Conservation (phyloP, 106 monocot species). For the Acorus calamus region DNA sequence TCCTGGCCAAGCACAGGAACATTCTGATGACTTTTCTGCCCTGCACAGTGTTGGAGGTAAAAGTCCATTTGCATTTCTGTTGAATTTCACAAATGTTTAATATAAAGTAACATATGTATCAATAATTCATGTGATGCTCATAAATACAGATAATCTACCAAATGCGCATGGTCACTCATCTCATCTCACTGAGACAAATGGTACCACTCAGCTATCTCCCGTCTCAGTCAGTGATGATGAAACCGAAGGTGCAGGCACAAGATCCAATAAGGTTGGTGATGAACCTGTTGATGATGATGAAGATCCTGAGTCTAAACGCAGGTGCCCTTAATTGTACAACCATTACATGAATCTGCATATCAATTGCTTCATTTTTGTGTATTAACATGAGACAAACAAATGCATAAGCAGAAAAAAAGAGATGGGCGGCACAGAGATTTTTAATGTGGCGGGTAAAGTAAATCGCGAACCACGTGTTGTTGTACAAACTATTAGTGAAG, state of each 20-base stretch:
- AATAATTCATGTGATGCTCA: neutral
- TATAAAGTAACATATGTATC: neutral
- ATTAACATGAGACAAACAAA: too few relatives aligned
- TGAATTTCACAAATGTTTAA: neutral
- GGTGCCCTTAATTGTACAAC: conserved; percentile 25
- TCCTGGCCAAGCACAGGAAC: conserved; percentile 46
- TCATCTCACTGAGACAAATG: conserved; percentile 26
- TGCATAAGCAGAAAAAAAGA: conserved; percentile 57
- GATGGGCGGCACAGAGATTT: conserved; percentile 22
- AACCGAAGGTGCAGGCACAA: conserved; percentile 32
- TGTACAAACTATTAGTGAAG: conserved; percentile 97
- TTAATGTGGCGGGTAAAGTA: conserved; percentile 40
- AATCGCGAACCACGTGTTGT: conserved; percentile 93
- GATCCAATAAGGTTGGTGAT: conserved; percentile 26
- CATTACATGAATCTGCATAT: neutral
- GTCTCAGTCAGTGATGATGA: conserved; percentile 58
- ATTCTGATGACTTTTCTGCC: conserved; percentile 27
- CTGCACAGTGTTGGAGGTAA: conserved; percentile 29
- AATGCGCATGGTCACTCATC: conserved; percentile 16
- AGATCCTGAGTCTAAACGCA: conserved; percentile 85
- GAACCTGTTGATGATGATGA: conserved; percentile 42
- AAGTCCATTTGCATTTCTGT: neutral
- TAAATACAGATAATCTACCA: conserved; percentile 42
- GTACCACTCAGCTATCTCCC: conserved; percentile 37
- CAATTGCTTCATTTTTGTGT: too few relatives aligned